Base-by-base conservation (phyloP, 352 stramenopile genomes). In the Detonula confervacea region DNA sequence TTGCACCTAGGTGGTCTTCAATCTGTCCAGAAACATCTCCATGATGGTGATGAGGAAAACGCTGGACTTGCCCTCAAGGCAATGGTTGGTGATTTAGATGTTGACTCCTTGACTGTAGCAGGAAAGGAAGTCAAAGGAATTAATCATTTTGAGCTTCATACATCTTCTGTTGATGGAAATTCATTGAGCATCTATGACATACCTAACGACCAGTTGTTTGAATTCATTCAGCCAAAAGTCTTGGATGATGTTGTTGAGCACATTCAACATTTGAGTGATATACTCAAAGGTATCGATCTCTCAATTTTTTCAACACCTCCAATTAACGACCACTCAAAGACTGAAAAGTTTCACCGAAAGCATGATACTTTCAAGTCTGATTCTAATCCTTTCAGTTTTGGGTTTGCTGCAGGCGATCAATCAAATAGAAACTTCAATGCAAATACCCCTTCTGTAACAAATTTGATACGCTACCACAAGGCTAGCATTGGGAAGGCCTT, bases 361-460 rank as follows among this genome's bases (percentile, higher is more conserved):
- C n/a, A 54, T 54, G 44, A 54, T 54, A 54, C 18, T 5, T 56
- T 56, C 7, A 27, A 56, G 3, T 56, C 29, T 56, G 47, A 56
- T 27, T 56, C 24, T 27, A 12, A 33, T 33, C 29, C n/a, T 47
- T 42, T 27, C 16, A 16, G 25, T 5, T 33, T 22, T 25, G 51
- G n/a, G 3, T 12, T 9, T 30, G 12, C 16, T 67, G 39, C n/a
- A 2, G 16, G 14, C 59, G 54, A 18, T 46, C 59, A 44, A n/a
- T 44, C 59, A 24, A 33, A 46, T 2, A 14, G n/a, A 12, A 44
- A 47, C 2, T 7, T 42, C 27, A 5, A 64, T 20, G 9, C 11
- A 6, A 2, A 64, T 3, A 16, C 24, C 55, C 11, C 46, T 46
- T 64, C 39, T 22, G 4, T 49, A 12, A 49, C 4, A 12, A 49